Conservation (phyloP, 345 rosid species). For the Syzygium jambos region DNA sequence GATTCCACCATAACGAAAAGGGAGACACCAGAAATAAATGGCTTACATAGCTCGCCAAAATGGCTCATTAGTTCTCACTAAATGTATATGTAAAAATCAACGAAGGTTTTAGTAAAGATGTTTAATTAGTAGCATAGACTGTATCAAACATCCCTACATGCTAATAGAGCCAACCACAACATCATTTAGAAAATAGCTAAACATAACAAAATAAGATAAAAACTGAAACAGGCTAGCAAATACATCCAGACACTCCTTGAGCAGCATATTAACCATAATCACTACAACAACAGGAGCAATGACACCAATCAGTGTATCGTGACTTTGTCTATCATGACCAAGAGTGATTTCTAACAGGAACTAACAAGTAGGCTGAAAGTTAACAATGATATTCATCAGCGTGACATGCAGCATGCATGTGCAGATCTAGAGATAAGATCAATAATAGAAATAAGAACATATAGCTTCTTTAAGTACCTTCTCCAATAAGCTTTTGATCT, state of each 20-base stretch:
- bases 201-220: background rate
- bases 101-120: background rate
- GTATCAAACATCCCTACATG: background rate
- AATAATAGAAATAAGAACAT: background rate
- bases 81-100: background rate
- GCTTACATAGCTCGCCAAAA: background rate
- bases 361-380: background rate
- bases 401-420: background rate
- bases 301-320: background rate
- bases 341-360: background rate
- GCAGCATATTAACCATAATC: background rate
- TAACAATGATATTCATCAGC: background rate
- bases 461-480: conserved; percentile 37
- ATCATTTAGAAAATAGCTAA: background rate
- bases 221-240: background rate
- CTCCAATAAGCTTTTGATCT: conserved; percentile 63
- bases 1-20: background rate
- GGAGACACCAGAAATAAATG: background rate
- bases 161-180: background rate
- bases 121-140: background rate
- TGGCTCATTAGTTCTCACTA: background rate
- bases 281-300: background rate
- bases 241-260: background rate
- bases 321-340: background rate
- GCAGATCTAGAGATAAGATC: background rate